phyloP scores from a whole-genome alignment of 495 filamentous ascomycete species.

The Chlorociboria aeruginascens region DNA sequence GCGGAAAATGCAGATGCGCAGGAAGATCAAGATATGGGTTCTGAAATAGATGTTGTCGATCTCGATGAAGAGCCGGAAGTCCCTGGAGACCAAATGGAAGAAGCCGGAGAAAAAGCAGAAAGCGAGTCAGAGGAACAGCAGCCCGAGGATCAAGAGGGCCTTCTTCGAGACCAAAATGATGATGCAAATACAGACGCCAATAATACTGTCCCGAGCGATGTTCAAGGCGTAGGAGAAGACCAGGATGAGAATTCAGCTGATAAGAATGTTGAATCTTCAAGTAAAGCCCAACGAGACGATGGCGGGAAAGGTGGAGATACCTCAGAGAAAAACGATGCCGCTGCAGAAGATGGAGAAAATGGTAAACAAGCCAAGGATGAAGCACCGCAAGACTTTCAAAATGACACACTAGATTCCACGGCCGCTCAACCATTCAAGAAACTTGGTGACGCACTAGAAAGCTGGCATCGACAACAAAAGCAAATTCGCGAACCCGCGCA shows the following conservation, averaged over 20 bases:
- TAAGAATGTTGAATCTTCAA: slow-evolving; percentile 28
- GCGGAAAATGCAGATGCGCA: slow-evolving; percentile 24
- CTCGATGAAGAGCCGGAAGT: slow-evolving; percentile 19
- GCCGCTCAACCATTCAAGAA: slow-evolving; percentile 71
- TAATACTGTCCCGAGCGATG: slow-evolving; percentile 56
- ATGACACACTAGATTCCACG: slow-evolving; percentile 31
- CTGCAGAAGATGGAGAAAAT: slow-evolving; percentile 35
- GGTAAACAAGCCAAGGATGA: slow-evolving; percentile 37
- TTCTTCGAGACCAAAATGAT: slow-evolving; percentile 28
- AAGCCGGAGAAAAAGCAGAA: slow-evolving; percentile 26
- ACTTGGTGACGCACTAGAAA: slow-evolving; percentile 83
- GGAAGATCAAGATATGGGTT: slow-evolving; percentile 24
- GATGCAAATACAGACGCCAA: slow-evolving; percentile 44
- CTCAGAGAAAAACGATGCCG: slow-evolving; percentile 35
- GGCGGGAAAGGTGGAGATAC: slow-evolving; percentile 35
- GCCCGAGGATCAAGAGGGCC: slow-evolving; percentile 34
- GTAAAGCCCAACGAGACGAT: slow-evolving; percentile 33
- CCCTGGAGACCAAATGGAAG: slow-evolving; percentile 18
- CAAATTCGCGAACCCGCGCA: slow-evolving; percentile 63
- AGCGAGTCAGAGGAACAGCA: slow-evolving; percentile 28
- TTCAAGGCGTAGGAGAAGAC: slow-evolving; percentile 37
- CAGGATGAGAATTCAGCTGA: slow-evolving; percentile 42
- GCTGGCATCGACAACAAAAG: slow-evolving; percentile 75
- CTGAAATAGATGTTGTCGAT: slow-evolving; percentile 23
- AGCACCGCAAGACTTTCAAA: slow-evolving; percentile 32